Evolutionary conservation across 805 yeast species (phyloP).

Genomic region (Saturnispora galanensis): DNA sequence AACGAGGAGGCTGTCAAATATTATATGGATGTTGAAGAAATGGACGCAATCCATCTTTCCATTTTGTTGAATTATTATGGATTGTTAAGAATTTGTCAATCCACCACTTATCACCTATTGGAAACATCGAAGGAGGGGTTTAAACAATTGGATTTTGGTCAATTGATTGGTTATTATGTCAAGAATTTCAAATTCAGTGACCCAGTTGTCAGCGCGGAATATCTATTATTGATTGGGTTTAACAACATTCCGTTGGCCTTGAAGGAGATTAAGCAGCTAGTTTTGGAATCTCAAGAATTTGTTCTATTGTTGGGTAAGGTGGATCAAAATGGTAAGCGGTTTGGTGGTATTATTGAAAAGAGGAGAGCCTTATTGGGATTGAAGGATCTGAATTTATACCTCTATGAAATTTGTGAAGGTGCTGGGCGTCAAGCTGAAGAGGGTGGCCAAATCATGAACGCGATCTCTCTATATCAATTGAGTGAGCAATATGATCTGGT

Average conservation of each 20-base stretch:
- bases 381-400: conserved; percentile 46
- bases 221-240: conserved; percentile 61
- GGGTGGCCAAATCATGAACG: conserved; percentile 82
- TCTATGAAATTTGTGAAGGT: conserved; percentile 65
- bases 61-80: conserved; percentile 72
- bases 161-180: conserved; percentile 70
- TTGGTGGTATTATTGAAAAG: conserved; percentile 76
- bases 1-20: conserved; percentile 73
- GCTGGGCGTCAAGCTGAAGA: conserved; percentile 84
- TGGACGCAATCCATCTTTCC: conserved; percentile 84
- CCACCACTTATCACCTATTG: conserved; percentile 16
- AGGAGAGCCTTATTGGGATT: conserved; percentile 59
- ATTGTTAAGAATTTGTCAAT: conserved; percentile 37
- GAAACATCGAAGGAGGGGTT: conserved; percentile 26
- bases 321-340: conserved; percentile 61
- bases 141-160: conserved; percentile 37
- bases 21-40: conserved; percentile 52
- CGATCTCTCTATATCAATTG: conserved; percentile 75
- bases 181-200: conserved; percentile 75
- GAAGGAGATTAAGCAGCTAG: conserved; percentile 73
- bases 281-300: conserved; percentile 80
- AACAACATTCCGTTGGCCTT: conserved; percentile 49
- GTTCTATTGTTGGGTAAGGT: conserved; percentile 75
- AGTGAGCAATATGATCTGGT: conserved; percentile 84
- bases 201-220: conserved; percentile 89